Evolutionary conservation across 768 basidiomycete genomes (phyloP), one percentile per base, ranked within the genome.

Genomic region (Pleurotus tuber-regium): DNA sequence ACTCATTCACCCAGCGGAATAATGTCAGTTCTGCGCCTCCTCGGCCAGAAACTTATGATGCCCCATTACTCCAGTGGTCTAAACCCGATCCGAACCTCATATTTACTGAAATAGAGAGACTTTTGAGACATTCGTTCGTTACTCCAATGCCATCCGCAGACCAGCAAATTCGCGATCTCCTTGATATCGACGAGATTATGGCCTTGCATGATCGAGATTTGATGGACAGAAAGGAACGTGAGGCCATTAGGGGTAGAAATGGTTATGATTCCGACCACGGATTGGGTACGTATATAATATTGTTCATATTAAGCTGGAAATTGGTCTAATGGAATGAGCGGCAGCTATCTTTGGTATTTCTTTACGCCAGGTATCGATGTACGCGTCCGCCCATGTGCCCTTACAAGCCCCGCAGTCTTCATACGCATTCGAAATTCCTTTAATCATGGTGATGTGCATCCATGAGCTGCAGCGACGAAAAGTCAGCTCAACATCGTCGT

Each of bases 291-390:
- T 25, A 4, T 11, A 9, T 11, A 19, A 19, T 0, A 18, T 35
- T 47, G n/a, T n/a, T n/a, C n/a, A n/a, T n/a, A n/a, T n/a, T n/a
- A n/a, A n/a, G n/a, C n/a, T n/a, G n/a, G n/a, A n/a, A n/a, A n/a
- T n/a, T n/a, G n/a, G n/a, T n/a, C n/a, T n/a, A n/a, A n/a, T n/a
- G n/a, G n/a, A n/a, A n/a, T n/a, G n/a, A n/a, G n/a, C n/a, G n/a
- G 4, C 31, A 48, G 46, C 46, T 31, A 31, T 48, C n/a, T 48
- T 48, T 18, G 46, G 46, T 7, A 35, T 30, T 2, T 18, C 29
- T 4, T 10, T 48, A 3, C 46, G 46, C 10, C 46, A 48, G 23
- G 46, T 48, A 19, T 48, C 46, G 12, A 48, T 48, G 46, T 48
- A 48, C 21, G 46, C 46, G 4, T 48, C 46, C 5, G 31, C n/a